Base-by-base conservation (phyloP, 345 rosid genomes). In the Schrenkiella parvula region DNA sequence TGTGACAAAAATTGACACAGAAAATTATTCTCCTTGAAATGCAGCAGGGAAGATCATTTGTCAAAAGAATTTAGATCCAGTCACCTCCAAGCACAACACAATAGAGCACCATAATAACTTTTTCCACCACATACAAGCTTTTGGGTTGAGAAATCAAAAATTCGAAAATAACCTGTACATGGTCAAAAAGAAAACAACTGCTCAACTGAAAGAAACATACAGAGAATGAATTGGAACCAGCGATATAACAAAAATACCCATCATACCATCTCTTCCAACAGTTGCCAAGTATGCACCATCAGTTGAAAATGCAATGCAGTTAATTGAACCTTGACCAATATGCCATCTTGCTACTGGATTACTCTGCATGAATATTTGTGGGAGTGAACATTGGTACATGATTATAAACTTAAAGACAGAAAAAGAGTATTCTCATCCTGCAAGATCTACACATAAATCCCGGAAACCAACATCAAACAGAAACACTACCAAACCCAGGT, bases 261-360 rank as follows among this genome's bases (percentile, higher is more conserved):
- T 54, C 15, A 42, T 75, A 95, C 99, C 99, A 82, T 95, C 99
- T 88, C 99, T 86, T 85, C 99, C 99, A 80, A 89, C 89, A 64
- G 89, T 85, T 13, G 98, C 96, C 60, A 95, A 80, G 82, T 88
- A 78, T 73, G 85, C 22, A 59, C 96, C 97, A 47, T 91, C 99
- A 44, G 65, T 57, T 14, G 98, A 95, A 86, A 95, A 91, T 61
- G 88, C 77, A 57, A 95, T 80, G 83, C 92, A 80, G 79, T 95
- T 95, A 39, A 95, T 84, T 78, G 99, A 80, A 78, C 96, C 93
- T 80, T 87, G 97, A 80, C 96, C 84, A 47, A 89, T 84, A 83
- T 91, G 99, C 99, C 99, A 95, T 78, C 99, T 88, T 9, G 96
- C 92, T 52, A 95, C 73, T 23, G 99, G 99, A 74, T 95, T 91